Percentiles rank a stretch among this genome's conserved stretches.
phyloP scores from a whole-genome alignment of 805 yeast genomes.

The Candida piceae region DNA sequence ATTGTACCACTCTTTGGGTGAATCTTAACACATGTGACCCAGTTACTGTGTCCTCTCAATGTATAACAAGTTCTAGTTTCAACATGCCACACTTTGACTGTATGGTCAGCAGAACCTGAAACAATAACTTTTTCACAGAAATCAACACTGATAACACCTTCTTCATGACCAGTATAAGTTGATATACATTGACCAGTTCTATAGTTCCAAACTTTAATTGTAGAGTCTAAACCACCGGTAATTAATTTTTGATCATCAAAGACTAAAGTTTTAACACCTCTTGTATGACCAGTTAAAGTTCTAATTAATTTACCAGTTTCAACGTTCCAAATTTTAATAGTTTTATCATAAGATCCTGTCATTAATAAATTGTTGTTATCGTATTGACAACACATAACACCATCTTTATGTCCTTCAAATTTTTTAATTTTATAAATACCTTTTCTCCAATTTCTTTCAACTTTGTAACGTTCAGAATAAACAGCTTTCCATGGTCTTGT shows the following conservation, averaged over 20 bases:
- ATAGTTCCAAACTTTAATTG: slow-evolving; percentile 94
- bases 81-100: slow-evolving; percentile 95
- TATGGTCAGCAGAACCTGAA: slow-evolving; percentile 88
- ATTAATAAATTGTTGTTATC: slow-evolving; percentile 69
- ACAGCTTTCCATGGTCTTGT: slow-evolving; percentile 95
- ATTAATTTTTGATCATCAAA: slow-evolving; percentile 88
- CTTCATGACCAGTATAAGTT: slow-evolving; percentile 89
- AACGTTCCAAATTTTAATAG: slow-evolving; percentile 90
- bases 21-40: slow-evolving; percentile 87
- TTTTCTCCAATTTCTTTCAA: slow-evolving; percentile 92
- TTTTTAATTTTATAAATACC: slow-evolving; percentile 62
- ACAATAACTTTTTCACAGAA: slow-evolving; percentile 76
- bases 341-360: slow-evolving; percentile 89
- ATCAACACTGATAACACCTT: slow-evolving; percentile 80
- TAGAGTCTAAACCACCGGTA: slow-evolving; percentile 86
- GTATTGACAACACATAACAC: slow-evolving; percentile 83
- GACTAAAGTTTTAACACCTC: slow-evolving; percentile 78
- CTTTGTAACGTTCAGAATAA: slow-evolving; percentile 82
- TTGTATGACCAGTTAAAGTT: slow-evolving; percentile 81
- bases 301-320: slow-evolving; percentile 71
- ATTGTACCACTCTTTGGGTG: slow-evolving; percentile 75
- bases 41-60: slow-evolving; percentile 85
- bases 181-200: slow-evolving; percentile 91
- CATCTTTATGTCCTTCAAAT: slow-evolving; percentile 81
- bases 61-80: slow-evolving; percentile 90